Evolutionary conservation across 2,329 filamentous ascomycete species (phyloP).

Genomic region (Nemania sp.): DNA sequence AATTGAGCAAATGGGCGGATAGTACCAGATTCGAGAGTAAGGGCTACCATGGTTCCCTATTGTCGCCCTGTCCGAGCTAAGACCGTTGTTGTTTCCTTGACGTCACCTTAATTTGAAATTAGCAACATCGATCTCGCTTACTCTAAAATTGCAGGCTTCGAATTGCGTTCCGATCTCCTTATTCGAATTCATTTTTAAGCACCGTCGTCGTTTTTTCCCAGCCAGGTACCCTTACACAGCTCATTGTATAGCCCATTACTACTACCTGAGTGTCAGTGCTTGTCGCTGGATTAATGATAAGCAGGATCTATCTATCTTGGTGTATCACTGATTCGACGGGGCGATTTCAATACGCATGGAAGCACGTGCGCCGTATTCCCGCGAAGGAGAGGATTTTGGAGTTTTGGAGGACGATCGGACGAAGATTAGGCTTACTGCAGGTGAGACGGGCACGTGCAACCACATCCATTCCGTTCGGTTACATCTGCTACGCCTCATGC

Average conservation of each 20-base stretch:
- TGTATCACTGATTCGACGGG: not conserved
- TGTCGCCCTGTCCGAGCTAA: slow-evolving; percentile 16
- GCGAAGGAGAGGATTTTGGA: slow-evolving; percentile 12
- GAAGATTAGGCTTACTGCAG: not conserved
- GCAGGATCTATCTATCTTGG: not conserved
- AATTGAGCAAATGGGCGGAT: not conserved
- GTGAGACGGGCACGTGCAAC: slow-evolving; percentile 11
- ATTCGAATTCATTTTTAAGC: slow-evolving; percentile 5
- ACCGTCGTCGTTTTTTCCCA: not conserved
- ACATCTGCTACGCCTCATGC: not conserved
- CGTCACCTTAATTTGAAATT: slow-evolving; percentile 37
- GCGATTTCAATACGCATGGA: slow-evolving; percentile 21
- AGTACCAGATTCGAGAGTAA: not conserved
- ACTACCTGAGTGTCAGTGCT: slow-evolving; percentile 3
- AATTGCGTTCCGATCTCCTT: not conserved
- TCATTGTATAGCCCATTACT: slow-evolving; percentile 8
- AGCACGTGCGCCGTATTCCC: slow-evolving; percentile 17
- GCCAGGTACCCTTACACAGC: slow-evolving; percentile 17
- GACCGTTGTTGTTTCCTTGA: slow-evolving; percentile 29
- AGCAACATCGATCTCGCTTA: slow-evolving; percentile 32
- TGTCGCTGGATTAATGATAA: slow-evolving; percentile 4
- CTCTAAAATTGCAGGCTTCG: slow-evolving; percentile 33
- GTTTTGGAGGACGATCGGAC: slow-evolving; percentile 9
- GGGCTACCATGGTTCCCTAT: slow-evolving; percentile 2
- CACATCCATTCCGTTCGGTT: not conserved